Evolutionary conservation across 2,329 filamentous ascomycete species (phyloP).

Genomic region (Aspergillus fijiensis): DNA sequence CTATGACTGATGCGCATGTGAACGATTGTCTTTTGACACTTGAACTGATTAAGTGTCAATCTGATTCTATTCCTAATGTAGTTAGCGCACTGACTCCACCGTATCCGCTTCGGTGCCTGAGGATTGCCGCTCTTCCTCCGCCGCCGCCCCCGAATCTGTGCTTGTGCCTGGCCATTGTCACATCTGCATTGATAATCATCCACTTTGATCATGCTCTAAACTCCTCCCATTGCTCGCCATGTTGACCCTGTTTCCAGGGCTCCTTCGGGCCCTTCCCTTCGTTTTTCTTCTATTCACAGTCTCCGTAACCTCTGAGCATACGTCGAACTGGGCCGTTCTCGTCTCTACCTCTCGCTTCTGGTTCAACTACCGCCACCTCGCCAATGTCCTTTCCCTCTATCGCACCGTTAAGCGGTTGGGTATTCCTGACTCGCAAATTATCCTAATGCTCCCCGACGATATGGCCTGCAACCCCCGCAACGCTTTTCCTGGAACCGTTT

Average conservation of each 20-base stretch:
- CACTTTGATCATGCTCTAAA: slow-evolving; percentile 20
- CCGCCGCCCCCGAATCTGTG: not conserved
- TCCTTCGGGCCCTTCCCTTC: slow-evolving; percentile 28
- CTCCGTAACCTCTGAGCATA: slow-evolving; percentile 58
- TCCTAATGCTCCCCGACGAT: slow-evolving; percentile 99
- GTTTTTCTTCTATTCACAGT: slow-evolving; percentile 21
- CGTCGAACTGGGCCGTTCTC: slow-evolving; percentile 98
- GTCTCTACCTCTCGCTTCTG: slow-evolving; percentile 98
- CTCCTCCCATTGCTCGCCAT: slow-evolving; percentile 23
- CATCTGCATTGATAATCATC: slow-evolving; percentile 5
- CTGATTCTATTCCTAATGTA: not conserved
- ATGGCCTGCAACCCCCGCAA: slow-evolving; percentile 99
- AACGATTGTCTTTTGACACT: too few relatives aligned
- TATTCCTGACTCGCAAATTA: slow-evolving; percentile 97
- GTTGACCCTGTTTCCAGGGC: slow-evolving; percentile 23
- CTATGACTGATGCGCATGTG: too few relatives aligned
- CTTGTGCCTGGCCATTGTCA: not conserved
- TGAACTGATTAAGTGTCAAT: not conserved
- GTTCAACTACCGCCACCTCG: slow-evolving; percentile 99
- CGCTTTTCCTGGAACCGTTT: slow-evolving; percentile 94
- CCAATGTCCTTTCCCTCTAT: slow-evolving; percentile 96
- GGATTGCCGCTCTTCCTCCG: not conserved
- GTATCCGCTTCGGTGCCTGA: not conserved
- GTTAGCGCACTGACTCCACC: not conserved
- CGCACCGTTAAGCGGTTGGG: slow-evolving; percentile 96